These are phyloP conservation scores for Candida cerambycidarum DNA, from an alignment of 805 yeast species.

Conservation along the genomic window DNA sequence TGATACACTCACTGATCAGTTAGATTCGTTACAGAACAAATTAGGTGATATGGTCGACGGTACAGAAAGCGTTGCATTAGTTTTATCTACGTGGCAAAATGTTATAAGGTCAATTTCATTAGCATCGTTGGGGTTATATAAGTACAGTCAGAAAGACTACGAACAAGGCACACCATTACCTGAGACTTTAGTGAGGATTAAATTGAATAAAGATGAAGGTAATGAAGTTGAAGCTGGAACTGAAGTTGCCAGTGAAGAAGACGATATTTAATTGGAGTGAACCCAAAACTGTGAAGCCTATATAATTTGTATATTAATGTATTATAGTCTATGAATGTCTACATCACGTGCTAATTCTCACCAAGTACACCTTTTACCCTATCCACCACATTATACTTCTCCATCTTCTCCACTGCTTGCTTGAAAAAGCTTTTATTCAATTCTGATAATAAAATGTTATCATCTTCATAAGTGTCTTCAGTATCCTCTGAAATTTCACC, in stretches of 20 bases:
- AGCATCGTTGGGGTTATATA: constrained; percentile 53
- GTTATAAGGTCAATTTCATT: constrained; percentile 60
- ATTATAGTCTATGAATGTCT: background rate
- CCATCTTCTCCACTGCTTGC: constrained; percentile 6
- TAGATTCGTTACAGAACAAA: constrained; percentile 49
- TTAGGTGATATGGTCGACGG: constrained; percentile 54
- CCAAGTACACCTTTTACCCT: constrained; percentile 24
- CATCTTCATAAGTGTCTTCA: constrained; percentile 10
- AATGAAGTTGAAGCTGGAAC: constrained; percentile 9
- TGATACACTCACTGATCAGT: constrained; percentile 41
- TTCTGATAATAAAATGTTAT: constrained; percentile 7
- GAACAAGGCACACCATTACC: constrained; percentile 52
- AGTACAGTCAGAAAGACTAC: constrained; percentile 43
- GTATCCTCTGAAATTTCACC: constrained; percentile 12
- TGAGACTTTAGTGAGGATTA: constrained; percentile 63
- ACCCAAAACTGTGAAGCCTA: too few relatives aligned
- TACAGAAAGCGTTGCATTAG: constrained; percentile 56
- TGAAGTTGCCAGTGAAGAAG: constrained; percentile 4
- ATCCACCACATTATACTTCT: constrained; percentile 11
- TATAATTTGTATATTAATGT: constrained; percentile 11
- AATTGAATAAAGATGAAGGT: constrained; percentile 36
- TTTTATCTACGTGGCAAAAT: constrained; percentile 65
- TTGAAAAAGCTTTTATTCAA: constrained; percentile 12
- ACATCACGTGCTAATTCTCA: constrained; percentile 20
- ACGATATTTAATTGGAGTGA: background rate